phyloP scores from a whole-genome alignment of 768 basidiomycete species.

The Russula dissimulans region DNA sequence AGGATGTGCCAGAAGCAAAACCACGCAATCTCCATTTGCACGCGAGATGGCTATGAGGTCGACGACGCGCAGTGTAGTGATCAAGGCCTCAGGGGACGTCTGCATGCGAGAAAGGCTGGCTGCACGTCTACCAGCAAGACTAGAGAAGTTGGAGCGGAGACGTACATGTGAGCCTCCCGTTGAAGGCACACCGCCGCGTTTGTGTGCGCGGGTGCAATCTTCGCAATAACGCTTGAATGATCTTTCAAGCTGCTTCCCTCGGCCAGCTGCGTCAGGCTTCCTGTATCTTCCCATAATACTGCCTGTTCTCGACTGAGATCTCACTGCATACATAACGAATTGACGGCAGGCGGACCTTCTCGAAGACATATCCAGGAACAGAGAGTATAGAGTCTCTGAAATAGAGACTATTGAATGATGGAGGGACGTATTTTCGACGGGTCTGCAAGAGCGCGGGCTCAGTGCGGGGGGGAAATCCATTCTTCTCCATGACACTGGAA shows the following conservation, averaged over 20 bases:
- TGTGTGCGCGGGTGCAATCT: constrained; percentile 64
- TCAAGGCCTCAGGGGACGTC: constrained; percentile 40
- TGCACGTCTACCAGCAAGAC: neutral
- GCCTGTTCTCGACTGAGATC: constrained; percentile 32
- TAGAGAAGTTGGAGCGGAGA: neutral
- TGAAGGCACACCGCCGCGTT: constrained; percentile 67
- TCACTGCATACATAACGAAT: neutral
- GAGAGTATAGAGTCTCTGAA: constrained; percentile 47
- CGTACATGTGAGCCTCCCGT: constrained; percentile 62
- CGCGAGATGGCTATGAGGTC: constrained; percentile 62
- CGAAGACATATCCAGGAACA: constrained; percentile 65
- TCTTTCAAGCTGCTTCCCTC: constrained; percentile 66
- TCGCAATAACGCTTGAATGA: constrained; percentile 57
- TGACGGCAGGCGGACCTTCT: constrained; percentile 38
- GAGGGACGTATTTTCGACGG: constrained; percentile 46
- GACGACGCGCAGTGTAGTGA: constrained; percentile 46
- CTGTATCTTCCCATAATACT: constrained; percentile 60
- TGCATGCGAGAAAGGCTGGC: constrained; percentile 44
- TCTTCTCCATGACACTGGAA: constrained; percentile 3
- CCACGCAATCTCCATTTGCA: constrained; percentile 56
- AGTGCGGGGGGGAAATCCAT: neutral
- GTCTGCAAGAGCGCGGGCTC: neutral
- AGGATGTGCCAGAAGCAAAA: constrained; percentile 62
- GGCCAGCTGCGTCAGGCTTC: constrained; percentile 57
- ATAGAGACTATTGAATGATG: constrained; percentile 48